Percentiles rank a stretch among this genome's conserved stretches.
phyloP scores from a whole-genome alignment of 495 filamentous ascomycete genomes.

The Aspergillus cavernicola region DNA sequence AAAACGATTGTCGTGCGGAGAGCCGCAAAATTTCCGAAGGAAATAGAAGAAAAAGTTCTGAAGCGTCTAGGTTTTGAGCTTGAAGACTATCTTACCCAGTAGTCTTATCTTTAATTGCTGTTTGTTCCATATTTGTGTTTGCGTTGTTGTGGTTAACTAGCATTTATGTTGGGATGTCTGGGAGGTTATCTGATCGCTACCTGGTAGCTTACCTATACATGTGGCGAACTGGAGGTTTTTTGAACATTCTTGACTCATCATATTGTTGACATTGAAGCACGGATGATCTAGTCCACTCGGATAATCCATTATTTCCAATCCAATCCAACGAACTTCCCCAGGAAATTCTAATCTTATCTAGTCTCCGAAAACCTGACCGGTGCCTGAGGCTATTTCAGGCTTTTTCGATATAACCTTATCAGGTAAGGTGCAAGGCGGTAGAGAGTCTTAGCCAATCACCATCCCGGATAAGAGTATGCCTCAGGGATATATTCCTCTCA shows the following conservation, averaged over 20 bases:
- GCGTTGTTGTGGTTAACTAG: slow-evolving; percentile 5
- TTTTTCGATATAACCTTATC: not conserved
- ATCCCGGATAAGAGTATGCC: not conserved
- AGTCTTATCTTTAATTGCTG: not conserved
- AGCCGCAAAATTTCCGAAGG: slow-evolving; percentile 30
- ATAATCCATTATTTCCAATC: no score
- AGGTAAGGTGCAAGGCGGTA: not conserved
- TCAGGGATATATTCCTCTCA: not conserved
- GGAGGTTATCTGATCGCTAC: slow-evolving; percentile 2
- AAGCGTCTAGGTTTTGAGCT: slow-evolving; percentile 78
- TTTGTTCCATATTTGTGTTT: not conserved
- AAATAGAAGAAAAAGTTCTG: slow-evolving; percentile 62
- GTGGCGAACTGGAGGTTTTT: not conserved
- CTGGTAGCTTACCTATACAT: not conserved
- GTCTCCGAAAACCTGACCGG: not conserved
- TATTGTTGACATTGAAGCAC: not conserved
- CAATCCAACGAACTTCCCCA: not conserved
- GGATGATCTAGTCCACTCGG: no score
- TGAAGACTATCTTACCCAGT: slow-evolving; percentile 65
- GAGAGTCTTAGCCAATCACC: not conserved
- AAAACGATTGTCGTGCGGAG: slow-evolving; percentile 57
- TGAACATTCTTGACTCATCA: not conserved
- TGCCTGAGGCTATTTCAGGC: not conserved
- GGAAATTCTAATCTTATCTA: not conserved
- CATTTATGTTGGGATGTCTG: not conserved